These are phyloP conservation scores for Avena sativa DNA, from an alignment of 176 grass and related monocot species.

Conservation along the genomic window DNA sequence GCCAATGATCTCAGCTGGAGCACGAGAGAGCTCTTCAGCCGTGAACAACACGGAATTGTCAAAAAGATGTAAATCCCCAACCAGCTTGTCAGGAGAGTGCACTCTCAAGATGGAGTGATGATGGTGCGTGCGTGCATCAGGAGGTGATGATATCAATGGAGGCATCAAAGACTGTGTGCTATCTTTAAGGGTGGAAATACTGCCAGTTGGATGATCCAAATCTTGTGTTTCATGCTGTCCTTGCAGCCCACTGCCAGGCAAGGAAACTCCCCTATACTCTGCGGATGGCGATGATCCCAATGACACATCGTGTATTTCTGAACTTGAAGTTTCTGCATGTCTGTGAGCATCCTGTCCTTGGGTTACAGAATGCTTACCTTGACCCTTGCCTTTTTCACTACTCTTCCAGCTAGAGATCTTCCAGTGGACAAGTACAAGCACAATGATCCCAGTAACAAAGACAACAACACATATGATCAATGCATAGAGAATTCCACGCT, in stretches of 20 bases:
- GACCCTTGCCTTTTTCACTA: slow-evolving; percentile 44
- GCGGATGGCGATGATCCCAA: slow-evolving; percentile 47
- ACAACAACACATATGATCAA: slow-evolving; percentile 65
- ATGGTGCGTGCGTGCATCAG: slow-evolving; percentile 25
- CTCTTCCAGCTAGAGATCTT: slow-evolving; percentile 63
- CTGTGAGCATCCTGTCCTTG: slow-evolving; percentile 47
- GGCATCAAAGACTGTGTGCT: slow-evolving; percentile 39
- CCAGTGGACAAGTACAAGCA: slow-evolving; percentile 71
- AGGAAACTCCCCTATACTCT: slow-evolving; percentile 34
- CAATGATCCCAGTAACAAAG: slow-evolving; percentile 72
- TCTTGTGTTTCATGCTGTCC: slow-evolving; percentile 40
- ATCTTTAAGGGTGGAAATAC: slow-evolving; percentile 45
- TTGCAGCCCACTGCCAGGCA: slow-evolving; percentile 43
- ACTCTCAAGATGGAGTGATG: slow-evolving; percentile 68
- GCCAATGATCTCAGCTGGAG: slow-evolving; percentile 88
- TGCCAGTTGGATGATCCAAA: slow-evolving; percentile 39
- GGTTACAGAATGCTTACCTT: slow-evolving; percentile 38
- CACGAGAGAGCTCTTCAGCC: slow-evolving; percentile 78
- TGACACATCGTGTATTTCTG: slow-evolving; percentile 44
- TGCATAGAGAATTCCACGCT: slow-evolving; percentile 63
- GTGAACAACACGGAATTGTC: slow-evolving; percentile 68
- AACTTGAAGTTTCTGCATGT: slow-evolving; percentile 48
- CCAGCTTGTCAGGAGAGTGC: slow-evolving; percentile 82
- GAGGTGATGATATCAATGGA: slow-evolving; percentile 47
- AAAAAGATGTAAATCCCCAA: slow-evolving; percentile 86